Evolutionary conservation across 2,329 filamentous ascomycete genomes (phyloP).

Genomic region (Thelonectria blattea): DNA sequence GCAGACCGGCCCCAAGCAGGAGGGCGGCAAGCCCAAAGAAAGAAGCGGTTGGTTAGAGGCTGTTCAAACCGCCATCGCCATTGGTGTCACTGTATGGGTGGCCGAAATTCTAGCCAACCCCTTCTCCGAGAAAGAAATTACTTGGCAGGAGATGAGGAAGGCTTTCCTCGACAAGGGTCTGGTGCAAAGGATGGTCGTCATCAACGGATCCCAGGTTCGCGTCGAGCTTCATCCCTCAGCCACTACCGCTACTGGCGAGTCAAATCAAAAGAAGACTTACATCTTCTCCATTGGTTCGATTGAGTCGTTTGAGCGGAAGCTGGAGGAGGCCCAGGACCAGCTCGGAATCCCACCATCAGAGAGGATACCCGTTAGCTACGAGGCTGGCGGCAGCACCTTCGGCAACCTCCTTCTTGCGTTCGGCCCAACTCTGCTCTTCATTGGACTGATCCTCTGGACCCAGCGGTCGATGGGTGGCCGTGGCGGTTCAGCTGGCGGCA

Average conservation of each 20-base stretch:
- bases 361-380: slow-evolving; percentile 90
- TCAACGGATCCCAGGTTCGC: slow-evolving; percentile 73
- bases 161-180: slow-evolving; percentile 96
- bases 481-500: slow-evolving; percentile 70
- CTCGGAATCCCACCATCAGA: slow-evolving; percentile 86
- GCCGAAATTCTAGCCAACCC: slow-evolving; percentile 49
- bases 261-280: slow-evolving; percentile 56
- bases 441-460: slow-evolving; percentile 82
- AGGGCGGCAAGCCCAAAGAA: slow-evolving; percentile 42
- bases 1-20: slow-evolving; percentile 40
- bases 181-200: slow-evolving; percentile 88
- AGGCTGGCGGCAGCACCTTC: slow-evolving; percentile 75
- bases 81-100: slow-evolving; percentile 62
- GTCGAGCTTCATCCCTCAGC: slow-evolving; percentile 82
- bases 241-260: slow-evolving; percentile 36
- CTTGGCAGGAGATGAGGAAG: slow-evolving; percentile 94
- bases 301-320: slow-evolving; percentile 86
- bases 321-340: slow-evolving; percentile 88
- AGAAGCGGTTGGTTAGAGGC: slow-evolving; percentile 45
- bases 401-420: slow-evolving; percentile 78
- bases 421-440: slow-evolving; percentile 84
- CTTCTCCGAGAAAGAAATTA: slow-evolving; percentile 74
- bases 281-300: slow-evolving; percentile 96
- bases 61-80: slow-evolving; percentile 45
- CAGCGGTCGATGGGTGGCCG: slow-evolving; percentile 75